A percentile compares a stretch with the other conserved stretches of the same genome.
Evolutionary conservation across 1,139 yeast species (phyloP).

Genomic region (Kodamaea suecica): DNA sequence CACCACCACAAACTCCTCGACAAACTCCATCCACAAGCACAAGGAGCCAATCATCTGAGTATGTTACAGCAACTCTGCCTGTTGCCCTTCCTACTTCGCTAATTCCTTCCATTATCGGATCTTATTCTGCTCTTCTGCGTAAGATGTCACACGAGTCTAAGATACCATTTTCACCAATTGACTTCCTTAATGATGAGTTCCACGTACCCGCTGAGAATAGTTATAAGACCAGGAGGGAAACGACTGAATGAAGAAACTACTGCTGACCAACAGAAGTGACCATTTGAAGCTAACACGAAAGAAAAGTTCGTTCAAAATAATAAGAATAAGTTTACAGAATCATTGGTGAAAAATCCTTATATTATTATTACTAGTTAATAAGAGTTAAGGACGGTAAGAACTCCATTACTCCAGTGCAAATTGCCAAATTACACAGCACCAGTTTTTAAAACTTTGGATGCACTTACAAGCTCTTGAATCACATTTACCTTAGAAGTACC

Average conservation of each 20-base stretch:
- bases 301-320: too few species aligned
- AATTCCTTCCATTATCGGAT: constrained; percentile 42
- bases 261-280: background rate
- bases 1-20: constrained; percentile 5
- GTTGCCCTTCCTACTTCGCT: constrained; percentile 33
- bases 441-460: too few species aligned
- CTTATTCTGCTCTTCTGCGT: constrained; percentile 36
- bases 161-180: constrained; percentile 44
- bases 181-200: constrained; percentile 37
- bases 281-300: too few species aligned
- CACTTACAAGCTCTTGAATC: too few species aligned
- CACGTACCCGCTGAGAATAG: constrained; percentile 10
- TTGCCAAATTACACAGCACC: too few species aligned
- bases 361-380: too few species aligned
- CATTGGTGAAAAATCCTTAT: too few species aligned
- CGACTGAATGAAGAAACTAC: background rate
- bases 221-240: constrained; percentile 3
- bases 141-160: constrained; percentile 36
- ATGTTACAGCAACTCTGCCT: constrained; percentile 6
- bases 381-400: too few species aligned
- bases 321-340: too few species aligned
- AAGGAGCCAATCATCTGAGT: background rate
- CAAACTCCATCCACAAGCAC: background rate
- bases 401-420: too few species aligned
- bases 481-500: background rate